Conservation (phyloP, 75 land plant genomes). For the Pseudotsuga menziesii region DNA sequence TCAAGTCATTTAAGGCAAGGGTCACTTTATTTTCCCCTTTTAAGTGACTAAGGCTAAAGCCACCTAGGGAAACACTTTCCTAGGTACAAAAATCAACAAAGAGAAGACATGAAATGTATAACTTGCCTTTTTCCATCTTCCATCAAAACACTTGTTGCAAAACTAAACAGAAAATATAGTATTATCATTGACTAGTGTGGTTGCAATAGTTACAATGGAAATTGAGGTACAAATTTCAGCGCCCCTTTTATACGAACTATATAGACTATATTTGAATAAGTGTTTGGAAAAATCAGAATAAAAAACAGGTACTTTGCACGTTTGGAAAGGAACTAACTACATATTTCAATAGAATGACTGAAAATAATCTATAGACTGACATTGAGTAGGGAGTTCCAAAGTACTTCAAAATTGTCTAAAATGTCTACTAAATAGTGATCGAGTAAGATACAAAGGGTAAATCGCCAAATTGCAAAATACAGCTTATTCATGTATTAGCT, state of each 20-base stretch:
- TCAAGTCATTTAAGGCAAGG: too few relatives aligned
- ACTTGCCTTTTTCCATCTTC: background rate
- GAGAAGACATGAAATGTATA: background rate
- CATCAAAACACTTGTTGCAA: background rate
- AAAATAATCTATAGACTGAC: background rate
- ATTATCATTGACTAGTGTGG: background rate
- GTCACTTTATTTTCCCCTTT: too few relatives aligned
- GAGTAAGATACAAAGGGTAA: background rate
- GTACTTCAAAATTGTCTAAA: background rate
- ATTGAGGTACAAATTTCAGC: background rate
- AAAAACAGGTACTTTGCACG: background rate
- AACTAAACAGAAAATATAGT: background rate
- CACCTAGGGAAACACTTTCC: too few relatives aligned
- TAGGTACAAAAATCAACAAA: too few relatives aligned
- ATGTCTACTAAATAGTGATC: background rate
- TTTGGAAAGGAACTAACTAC: background rate
- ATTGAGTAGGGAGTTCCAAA: background rate
- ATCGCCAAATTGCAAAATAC: background rate
- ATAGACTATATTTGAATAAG: background rate
- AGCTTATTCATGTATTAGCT: background rate
- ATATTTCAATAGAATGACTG: background rate
- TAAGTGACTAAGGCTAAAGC: too few relatives aligned
- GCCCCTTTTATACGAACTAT: background rate
- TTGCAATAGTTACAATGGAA: background rate
- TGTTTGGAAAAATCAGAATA: background rate